Evolutionary conservation across 306 rosid genomes (phyloP).

Genomic region (Begonia masoniana): DNA sequence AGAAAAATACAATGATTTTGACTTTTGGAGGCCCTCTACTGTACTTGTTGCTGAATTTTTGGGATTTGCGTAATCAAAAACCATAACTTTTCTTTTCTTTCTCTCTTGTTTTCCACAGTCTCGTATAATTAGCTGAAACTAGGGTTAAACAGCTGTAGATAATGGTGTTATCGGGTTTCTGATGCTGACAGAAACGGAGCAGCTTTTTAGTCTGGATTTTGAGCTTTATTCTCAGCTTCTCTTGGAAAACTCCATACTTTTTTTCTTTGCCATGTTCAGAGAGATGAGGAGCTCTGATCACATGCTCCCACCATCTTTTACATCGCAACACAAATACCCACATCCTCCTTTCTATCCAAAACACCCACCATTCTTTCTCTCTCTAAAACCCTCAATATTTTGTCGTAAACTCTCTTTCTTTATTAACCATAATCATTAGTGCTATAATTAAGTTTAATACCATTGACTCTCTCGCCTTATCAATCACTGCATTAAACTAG

Average conservation of each 20-base stretch:
- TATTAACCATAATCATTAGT: slow-evolving; percentile 11
- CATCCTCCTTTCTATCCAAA: slow-evolving; percentile 11
- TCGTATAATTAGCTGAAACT: too few species aligned
- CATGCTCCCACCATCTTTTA: slow-evolving; percentile 34
- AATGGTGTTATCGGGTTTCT: too few species aligned
- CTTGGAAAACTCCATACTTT: not conserved
- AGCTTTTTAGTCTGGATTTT: not conserved
- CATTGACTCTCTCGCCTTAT: too few species aligned
- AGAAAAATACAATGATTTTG: too few species aligned
- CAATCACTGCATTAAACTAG: too few species aligned
- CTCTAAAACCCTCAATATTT: not conserved
- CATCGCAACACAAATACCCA: slow-evolving; percentile 25
- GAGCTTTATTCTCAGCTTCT: slow-evolving; percentile 19
- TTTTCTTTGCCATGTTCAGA: slow-evolving; percentile 4
- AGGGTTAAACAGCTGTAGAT: too few species aligned
- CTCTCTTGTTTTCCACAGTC: too few species aligned
- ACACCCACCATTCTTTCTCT: slow-evolving; percentile 14
- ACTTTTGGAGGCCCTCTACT: too few species aligned
- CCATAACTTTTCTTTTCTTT: too few species aligned
- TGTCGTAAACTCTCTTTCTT: not conserved
- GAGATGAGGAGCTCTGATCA: slow-evolving; percentile 32
- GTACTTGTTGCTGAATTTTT: too few species aligned
- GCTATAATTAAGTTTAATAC: slow-evolving; percentile 4
- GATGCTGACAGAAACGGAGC: slow-evolving; percentile 6
- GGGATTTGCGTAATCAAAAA: too few species aligned